Percentiles rank a stretch among this genome's conserved stretches.
phyloP scores from a whole-genome alignment of 2,329 filamentous ascomycete genomes.

The Lecanicillium sp. region DNA sequence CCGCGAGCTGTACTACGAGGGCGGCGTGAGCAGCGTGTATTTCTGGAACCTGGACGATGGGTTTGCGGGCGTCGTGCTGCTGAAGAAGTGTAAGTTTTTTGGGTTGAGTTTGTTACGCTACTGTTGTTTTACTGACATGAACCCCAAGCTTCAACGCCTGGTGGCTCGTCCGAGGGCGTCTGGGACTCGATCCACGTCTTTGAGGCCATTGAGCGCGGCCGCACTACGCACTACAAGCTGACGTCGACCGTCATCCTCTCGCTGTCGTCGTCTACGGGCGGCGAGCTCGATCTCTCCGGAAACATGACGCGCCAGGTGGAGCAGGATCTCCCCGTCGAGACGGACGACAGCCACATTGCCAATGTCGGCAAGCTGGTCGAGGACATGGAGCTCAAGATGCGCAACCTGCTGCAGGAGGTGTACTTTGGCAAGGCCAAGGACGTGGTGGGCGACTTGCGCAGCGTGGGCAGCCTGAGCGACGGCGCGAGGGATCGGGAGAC shows the following conservation, averaged over 20 bases:
- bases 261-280: constrained; percentile 55
- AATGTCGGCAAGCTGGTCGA: constrained; percentile 93
- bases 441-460: constrained; percentile 90
- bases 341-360: constrained; percentile 86
- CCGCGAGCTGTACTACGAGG: constrained; percentile 93
- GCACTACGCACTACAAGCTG: constrained; percentile 92
- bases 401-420: constrained; percentile 94
- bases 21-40: constrained; percentile 91
- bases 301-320: constrained; percentile 98
- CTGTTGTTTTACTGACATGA: neutral
- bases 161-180: constrained; percentile 62
- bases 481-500: constrained; percentile 75
- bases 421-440: constrained; percentile 99
- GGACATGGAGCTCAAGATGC: constrained; percentile 99
- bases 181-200: constrained; percentile 99
- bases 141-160: constrained; percentile 54
- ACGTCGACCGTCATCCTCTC: constrained; percentile 95
- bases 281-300: constrained; percentile 84
- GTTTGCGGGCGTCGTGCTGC: constrained; percentile 87
- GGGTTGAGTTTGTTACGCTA: neutral
- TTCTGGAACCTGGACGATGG: constrained; percentile 98
- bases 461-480: constrained; percentile 76
- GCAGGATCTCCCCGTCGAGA: constrained; percentile 80
- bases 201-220: constrained; percentile 86
- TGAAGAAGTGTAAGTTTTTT: constrained; percentile 74